Evolutionary conservation across 768 basidiomycete species (phyloP).

Genomic region (Lactarius akahatsu): DNA sequence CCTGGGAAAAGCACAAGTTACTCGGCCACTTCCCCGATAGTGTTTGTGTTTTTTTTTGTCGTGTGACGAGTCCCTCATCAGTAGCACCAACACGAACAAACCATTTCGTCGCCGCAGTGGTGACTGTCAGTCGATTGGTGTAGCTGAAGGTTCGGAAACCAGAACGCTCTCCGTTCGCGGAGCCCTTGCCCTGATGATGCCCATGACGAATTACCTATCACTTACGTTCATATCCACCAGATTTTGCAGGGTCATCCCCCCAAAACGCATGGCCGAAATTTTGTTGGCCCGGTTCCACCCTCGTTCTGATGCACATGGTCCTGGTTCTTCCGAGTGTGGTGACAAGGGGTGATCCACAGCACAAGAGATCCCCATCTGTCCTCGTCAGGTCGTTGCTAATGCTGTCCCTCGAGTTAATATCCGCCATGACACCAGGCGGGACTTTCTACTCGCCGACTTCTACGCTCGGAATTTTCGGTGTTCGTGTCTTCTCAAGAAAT

Average conservation of each 20-base stretch:
- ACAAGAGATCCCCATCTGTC: not conserved
- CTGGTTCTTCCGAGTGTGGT: not conserved
- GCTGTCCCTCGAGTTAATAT: slow-evolving; percentile 2
- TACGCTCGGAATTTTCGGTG: slow-evolving; percentile 8
- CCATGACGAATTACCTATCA: slow-evolving; percentile 5
- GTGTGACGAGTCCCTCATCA: not conserved
- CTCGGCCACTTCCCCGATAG: slow-evolving; percentile 2
- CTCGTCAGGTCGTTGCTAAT: slow-evolving; percentile 5
- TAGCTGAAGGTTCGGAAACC: not conserved
- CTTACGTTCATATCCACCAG: slow-evolving; percentile 14
- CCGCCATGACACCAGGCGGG: slow-evolving; percentile 11
- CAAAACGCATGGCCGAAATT: slow-evolving; percentile 1
- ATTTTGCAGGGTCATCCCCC: slow-evolving; percentile 14
- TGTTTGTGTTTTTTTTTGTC: not conserved
- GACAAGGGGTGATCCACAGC: slow-evolving; percentile 8
- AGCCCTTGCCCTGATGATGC: not conserved
- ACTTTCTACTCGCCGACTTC: slow-evolving; percentile 2
- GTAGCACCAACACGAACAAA: not conserved
- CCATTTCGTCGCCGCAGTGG: not conserved
- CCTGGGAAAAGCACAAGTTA: slow-evolving; percentile 7
- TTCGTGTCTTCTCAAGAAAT: not conserved
- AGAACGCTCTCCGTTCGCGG: slow-evolving; percentile 6
- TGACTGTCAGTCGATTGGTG: not conserved
- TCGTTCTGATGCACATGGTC: slow-evolving; percentile 1
- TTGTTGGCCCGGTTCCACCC: slow-evolving; percentile 1